phyloP scores from a whole-genome alignment of 2,329 filamentous ascomycete genomes.

The Aspergillus ochraceus region DNA sequence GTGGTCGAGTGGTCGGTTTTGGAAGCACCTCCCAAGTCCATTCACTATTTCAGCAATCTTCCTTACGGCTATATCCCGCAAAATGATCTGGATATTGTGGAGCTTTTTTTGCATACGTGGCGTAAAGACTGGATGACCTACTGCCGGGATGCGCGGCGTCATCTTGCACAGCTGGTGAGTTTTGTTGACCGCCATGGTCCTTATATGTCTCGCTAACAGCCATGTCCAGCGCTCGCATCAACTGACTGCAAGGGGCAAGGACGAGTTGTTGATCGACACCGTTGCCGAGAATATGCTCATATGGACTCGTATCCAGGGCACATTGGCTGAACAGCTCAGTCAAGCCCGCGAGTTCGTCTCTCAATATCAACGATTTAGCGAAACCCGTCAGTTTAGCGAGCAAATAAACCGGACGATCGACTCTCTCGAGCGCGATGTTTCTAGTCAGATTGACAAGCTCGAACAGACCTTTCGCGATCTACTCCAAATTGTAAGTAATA shows the following conservation, averaged over 20 bases:
- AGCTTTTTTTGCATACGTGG: conserved; percentile 16
- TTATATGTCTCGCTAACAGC: neutral
- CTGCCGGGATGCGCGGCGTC: conserved; percentile 12
- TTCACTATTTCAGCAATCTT: conserved; percentile 17
- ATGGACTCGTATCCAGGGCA: conserved; percentile 15
- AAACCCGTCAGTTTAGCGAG: conserved; percentile 15
- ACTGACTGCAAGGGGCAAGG: conserved; percentile 12
- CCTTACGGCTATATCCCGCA: conserved; percentile 15
- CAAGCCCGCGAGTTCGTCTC: conserved; percentile 13
- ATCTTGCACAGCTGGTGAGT: conserved; percentile 13
- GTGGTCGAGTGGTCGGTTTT: conserved; percentile 15
- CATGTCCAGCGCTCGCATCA: conserved; percentile 12
- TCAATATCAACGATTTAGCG: conserved; percentile 16
- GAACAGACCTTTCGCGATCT: conserved; percentile 17
- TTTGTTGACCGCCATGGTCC: rapidly evolving
- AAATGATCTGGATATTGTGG: conserved; percentile 15
- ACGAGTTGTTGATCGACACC: conserved; percentile 14
- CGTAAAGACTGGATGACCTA: conserved; percentile 15
- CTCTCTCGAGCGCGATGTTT: conserved; percentile 10
- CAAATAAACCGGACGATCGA: conserved; percentile 11
- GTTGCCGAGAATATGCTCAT: conserved; percentile 16
- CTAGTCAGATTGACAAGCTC: conserved; percentile 14
- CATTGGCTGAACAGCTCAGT: conserved; percentile 13
- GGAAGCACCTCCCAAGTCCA: conserved; percentile 13
- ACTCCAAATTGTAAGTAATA: conserved; percentile 13